Evolutionary conservation across 1,284 basidiomycete species (phyloP).

Genomic region (Moniliella sp.): DNA sequence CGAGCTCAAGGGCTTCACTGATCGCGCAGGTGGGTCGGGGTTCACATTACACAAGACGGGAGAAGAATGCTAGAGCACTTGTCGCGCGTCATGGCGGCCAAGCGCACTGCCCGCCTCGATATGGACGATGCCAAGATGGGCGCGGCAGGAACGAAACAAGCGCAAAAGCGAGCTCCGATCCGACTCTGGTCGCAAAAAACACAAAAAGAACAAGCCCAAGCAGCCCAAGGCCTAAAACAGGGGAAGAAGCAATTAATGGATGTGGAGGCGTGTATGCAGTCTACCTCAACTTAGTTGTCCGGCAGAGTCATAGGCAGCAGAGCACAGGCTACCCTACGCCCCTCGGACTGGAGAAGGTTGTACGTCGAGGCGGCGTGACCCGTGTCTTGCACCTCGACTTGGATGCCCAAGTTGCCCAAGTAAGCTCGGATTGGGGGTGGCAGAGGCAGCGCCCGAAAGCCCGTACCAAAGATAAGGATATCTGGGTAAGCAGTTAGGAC

Average conservation of each 20-base stretch:
- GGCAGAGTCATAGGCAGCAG: no score
- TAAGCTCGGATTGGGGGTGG: slow-evolving; percentile 50
- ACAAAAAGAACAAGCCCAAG: no score
- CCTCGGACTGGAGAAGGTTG: slow-evolving; percentile 76
- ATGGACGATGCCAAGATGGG: background rate
- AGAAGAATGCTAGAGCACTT: background rate
- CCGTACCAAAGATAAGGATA: slow-evolving; percentile 71
- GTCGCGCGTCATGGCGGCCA: background rate
- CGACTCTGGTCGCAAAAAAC: no score
- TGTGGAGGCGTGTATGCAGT: no score
- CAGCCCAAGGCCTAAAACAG: no score
- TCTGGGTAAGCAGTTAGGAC: no score
- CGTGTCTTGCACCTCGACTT: slow-evolving; percentile 80
- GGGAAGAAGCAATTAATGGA: no score
- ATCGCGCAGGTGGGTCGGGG: background rate
- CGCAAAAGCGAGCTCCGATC: background rate
- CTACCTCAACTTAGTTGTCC: no score
- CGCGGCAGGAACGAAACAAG: background rate
- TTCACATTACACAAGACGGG: background rate
- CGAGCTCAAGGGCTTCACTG: slow-evolving; percentile 11
- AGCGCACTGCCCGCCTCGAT: background rate
- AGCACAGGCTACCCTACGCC: slow-evolving; percentile 47
- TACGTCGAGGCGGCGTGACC: slow-evolving; percentile 39
- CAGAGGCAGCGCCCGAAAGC: slow-evolving; percentile 48
- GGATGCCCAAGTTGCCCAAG: slow-evolving; percentile 62